Evolutionary conservation across 208 protist species (phyloP), one percentile per base, ranked within the genome.

Genomic region (Novymonas esmeraldas): DNA sequence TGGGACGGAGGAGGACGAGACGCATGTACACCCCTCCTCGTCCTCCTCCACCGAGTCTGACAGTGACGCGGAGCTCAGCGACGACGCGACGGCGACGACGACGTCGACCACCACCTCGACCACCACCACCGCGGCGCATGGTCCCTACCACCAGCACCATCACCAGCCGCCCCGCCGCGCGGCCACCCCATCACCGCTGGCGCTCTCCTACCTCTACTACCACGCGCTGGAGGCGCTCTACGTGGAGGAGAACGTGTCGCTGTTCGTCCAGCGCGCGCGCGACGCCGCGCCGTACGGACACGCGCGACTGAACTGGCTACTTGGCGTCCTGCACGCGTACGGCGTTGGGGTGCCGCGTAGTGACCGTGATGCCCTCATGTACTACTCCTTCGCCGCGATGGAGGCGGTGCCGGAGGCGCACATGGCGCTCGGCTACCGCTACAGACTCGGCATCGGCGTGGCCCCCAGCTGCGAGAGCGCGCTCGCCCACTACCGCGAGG

Each of bases 321-420:
- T 95, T 3, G 92, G 85, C 0, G 84, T 94, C 5, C 70, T 95
- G 49, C 78, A 97, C 64, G 64, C 82, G 31, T 86, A 88, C 64
- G 92, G 89, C 18, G 36, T 95, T 36, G 92, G 86, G 20, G 89
- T 95, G 26, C 70, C 71, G 13, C 81, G 67, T 26, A 87, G 73
- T 28, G 82, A 92, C 42, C 62, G 79, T 0, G 77, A 78, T 10
- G 84, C 90, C 4, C 46, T 96, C 24, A 45, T 94, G 60, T 83
- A 97, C 76, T 89, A 92, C 72, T 82, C 78, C 39, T 92, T 95
- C 45, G 89, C 92, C 1, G 89, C 92, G 34, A 69, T 90, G 54
- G 81, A 87, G 20, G 83, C 73, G 49, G 70, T 92, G 11, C 78
- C 81, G 0, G 79, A 94, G 76, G 85, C 88, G 31, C 80, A 93